Evolutionary conservation across 192 early-diverging fungal species (phyloP), one percentile per base, ranked within the genome.

Genomic region (Backusella morwellensis): DNA sequence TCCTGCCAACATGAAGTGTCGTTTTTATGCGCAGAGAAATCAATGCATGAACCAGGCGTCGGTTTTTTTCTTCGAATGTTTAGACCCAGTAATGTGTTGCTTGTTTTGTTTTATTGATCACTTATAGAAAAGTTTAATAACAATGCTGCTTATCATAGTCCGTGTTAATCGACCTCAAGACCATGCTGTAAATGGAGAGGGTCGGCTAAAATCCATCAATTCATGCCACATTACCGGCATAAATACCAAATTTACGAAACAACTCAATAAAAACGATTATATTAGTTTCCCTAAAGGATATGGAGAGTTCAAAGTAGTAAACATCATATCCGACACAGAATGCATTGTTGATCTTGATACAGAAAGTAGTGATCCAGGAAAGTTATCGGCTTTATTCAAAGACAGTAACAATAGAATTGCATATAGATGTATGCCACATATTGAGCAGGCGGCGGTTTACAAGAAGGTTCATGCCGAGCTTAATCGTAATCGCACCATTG

Each of bases 101-200:
- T 66, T 12, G 15, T 15, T 0, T 44, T 36, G 1, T n/a, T 36
- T 11, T 40, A 40, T 40, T 1, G 42, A 32, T n/a, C 4, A 36
- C 21, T 23, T 32, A 66, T n/a, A 50, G 47, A 4, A 50, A n/a
- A 6, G 47, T 50, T 32, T 50, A 50, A 50, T 11, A 36, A 21
- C 6, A 44, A 3, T 9, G 35, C 12, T 15, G 12, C 70, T 68
- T 44, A 4, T 63, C 66, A 21, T 81, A 95, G 93, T 99, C 81
- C 94, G 96, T 15, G 98, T 99, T 17, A 90, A 91, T 56, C 88
- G 98, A 44, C 93, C 97, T 74, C 97, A 98, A 82, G 98, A 99
- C 86, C 78, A 95, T 54, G 93, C 92, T 41, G 88, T 87, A 70
- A 69, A 66, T 23, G 95, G 95, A 6, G 80, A 81, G 56, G 97